These are phyloP conservation scores for Mycena crocata DNA, from an alignment of 768 basidiomycete genomes.

Conservation along the genomic window DNA sequence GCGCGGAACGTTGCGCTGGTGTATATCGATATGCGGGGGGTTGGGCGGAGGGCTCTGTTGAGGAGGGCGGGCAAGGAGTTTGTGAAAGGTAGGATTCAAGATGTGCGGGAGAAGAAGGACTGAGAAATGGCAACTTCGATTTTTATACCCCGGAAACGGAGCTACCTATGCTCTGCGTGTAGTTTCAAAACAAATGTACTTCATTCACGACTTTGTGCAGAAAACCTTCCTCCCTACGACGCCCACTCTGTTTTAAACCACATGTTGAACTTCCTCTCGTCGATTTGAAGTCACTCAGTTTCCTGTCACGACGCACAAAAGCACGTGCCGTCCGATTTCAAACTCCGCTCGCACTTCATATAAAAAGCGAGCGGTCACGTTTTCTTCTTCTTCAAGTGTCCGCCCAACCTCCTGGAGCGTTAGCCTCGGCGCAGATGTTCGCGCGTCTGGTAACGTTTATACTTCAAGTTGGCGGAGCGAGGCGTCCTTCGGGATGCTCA, in stretches of 20 bases:
- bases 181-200: too few relatives aligned
- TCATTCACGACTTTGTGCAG: too few relatives aligned
- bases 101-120: background rate
- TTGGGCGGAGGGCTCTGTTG: constrained; percentile 77
- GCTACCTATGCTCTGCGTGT: too few relatives aligned
- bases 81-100: constrained; percentile 39
- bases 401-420: constrained; percentile 77
- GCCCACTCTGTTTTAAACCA: too few relatives aligned
- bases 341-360: constrained; percentile 43
- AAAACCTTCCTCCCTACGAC: too few relatives aligned
- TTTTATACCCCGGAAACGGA: too few relatives aligned
- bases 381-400: constrained; percentile 64
- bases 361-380: constrained; percentile 40
- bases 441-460: constrained; percentile 70
- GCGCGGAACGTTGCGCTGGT: constrained; percentile 80
- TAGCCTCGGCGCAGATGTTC: constrained; percentile 62
- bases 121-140: too few relatives aligned
- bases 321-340: constrained; percentile 32
- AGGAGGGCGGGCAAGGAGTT: constrained; percentile 70
- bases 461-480: constrained; percentile 86
- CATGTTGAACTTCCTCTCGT: too few relatives aligned
- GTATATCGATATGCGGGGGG: constrained; percentile 80
- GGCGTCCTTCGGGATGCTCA: constrained; percentile 65
- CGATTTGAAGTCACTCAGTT: too few relatives aligned
- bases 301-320: background rate